Percentiles rank a stretch among this genome's conserved stretches.
phyloP scores from a whole-genome alignment of 352 stramenopile genomes.

The Globisporangium camurandrum region DNA sequence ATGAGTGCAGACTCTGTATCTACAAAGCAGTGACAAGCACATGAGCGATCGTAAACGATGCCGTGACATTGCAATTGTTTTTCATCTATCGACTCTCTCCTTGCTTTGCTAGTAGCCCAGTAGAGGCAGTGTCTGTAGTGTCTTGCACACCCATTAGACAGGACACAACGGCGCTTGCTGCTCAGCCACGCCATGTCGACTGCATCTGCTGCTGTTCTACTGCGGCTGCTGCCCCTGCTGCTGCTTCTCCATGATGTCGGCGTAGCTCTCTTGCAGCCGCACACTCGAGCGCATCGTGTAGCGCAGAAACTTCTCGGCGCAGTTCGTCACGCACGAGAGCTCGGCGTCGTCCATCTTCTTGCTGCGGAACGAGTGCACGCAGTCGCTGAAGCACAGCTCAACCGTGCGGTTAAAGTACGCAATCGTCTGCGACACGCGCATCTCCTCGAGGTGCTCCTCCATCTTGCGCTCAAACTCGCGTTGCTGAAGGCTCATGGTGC shows the following conservation, averaged over 20 bases:
- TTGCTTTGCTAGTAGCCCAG: too few relatives aligned
- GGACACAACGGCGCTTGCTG: too few relatives aligned
- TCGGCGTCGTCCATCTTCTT: slow-evolving; percentile 90
- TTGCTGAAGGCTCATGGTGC: slow-evolving; percentile 45
- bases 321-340: slow-evolving; percentile 82
- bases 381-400: slow-evolving; percentile 86
- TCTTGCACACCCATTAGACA: too few relatives aligned
- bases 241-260: slow-evolving; percentile 83
- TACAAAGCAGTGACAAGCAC: too few relatives aligned
- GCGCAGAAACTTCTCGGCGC: slow-evolving; percentile 87
- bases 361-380: slow-evolving; percentile 86
- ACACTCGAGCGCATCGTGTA: slow-evolving; percentile 88
- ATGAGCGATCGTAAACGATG: too few relatives aligned
- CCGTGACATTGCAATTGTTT: too few relatives aligned
- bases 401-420: slow-evolving; percentile 88
- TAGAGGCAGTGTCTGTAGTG: too few relatives aligned
- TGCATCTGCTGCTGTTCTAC: background rate
- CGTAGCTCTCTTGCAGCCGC: slow-evolving; percentile 83
- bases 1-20: too few relatives aligned
- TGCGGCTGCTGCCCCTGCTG: slow-evolving; percentile 45
- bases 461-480: slow-evolving; percentile 86
- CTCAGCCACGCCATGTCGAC: too few relatives aligned
- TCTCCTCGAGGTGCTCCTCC: slow-evolving; percentile 88
- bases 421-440: slow-evolving; percentile 86
- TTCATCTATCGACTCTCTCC: too few relatives aligned